Evolutionary conservation across 495 filamentous ascomycete genomes (phyloP).

Genomic region (Penicillium cosmopolitanum): DNA sequence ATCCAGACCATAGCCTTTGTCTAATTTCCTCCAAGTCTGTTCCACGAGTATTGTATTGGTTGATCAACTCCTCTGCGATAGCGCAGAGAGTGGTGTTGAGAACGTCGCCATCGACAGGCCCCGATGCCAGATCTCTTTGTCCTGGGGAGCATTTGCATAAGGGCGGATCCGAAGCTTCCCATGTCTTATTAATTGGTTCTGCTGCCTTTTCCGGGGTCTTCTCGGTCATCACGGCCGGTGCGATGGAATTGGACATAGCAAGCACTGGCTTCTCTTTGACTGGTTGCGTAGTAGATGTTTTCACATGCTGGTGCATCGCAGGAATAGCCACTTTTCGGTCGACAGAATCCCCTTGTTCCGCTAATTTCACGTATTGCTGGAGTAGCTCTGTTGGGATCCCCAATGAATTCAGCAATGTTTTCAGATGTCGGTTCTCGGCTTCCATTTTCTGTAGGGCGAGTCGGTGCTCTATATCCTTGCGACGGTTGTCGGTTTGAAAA

Average conservation of each 20-base stretch:
- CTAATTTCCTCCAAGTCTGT: slow-evolving; percentile 42
- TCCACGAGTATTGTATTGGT: slow-evolving; percentile 44
- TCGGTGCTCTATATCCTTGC: slow-evolving; percentile 42
- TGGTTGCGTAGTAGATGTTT: neutral
- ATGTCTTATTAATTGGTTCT: neutral
- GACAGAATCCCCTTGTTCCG: slow-evolving; percentile 19
- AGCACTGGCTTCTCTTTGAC: neutral
- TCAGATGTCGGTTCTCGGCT: slow-evolving; percentile 42
- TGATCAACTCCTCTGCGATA: slow-evolving; percentile 45
- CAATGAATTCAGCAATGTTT: slow-evolving; percentile 27
- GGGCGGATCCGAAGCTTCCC: slow-evolving; percentile 14
- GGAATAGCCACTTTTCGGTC: slow-evolving; percentile 47
- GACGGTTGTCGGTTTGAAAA: slow-evolving; percentile 52
- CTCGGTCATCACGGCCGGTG: neutral
- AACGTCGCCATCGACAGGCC: slow-evolving; percentile 28
- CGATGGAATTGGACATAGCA: neutral
- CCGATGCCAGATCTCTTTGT: slow-evolving; percentile 9
- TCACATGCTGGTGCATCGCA: slow-evolving; percentile 24
- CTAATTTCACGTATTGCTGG: slow-evolving; percentile 36
- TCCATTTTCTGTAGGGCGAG: slow-evolving; percentile 41
- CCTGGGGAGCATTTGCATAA: slow-evolving; percentile 36
- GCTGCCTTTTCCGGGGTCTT: neutral
- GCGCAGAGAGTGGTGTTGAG: slow-evolving; percentile 47
- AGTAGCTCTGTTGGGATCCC: slow-evolving; percentile 32
- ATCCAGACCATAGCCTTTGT: slow-evolving; percentile 40